Percentiles rank a stretch among this genome's conserved stretches.
phyloP scores from a whole-genome alignment of 2,329 filamentous ascomycete genomes.

The Coniosporium tulheliwenetii region DNA sequence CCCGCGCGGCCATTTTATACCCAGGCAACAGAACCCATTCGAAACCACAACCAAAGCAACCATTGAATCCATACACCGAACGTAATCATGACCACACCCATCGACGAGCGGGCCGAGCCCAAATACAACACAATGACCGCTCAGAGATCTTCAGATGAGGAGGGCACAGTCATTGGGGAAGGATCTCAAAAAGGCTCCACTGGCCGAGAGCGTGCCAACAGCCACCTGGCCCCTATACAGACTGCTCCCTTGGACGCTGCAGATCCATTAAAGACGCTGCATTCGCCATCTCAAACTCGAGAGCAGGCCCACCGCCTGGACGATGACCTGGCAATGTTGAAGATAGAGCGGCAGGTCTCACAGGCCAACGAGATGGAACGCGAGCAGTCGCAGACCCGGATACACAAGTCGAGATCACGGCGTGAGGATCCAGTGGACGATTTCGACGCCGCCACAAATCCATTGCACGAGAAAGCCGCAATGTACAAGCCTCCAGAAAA shows the following conservation, averaged over 20 bases:
- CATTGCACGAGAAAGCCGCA: slow-evolving; percentile 49
- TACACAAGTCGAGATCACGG: slow-evolving; percentile 36
- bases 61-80: too few relatives aligned
- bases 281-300: slow-evolving; percentile 39
- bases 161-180: slow-evolving; percentile 18
- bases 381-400: slow-evolving; percentile 22
- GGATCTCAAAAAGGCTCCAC: not conserved
- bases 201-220: slow-evolving; percentile 11
- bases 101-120: slow-evolving; percentile 17
- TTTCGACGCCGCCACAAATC: slow-evolving; percentile 52
- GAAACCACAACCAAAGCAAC: too few relatives aligned
- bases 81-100: slow-evolving; percentile 15
- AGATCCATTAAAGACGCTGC: slow-evolving; percentile 12
- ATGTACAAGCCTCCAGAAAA: slow-evolving; percentile 50
- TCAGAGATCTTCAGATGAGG: slow-evolving; percentile 16
- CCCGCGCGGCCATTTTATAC: too few relatives aligned
- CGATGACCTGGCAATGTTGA: slow-evolving; percentile 50
- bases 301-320: slow-evolving; percentile 46
- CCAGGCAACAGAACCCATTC: too few relatives aligned
- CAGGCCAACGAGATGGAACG: slow-evolving; percentile 20
- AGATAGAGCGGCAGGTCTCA: slow-evolving; percentile 46
- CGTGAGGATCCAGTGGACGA: slow-evolving; percentile 45
- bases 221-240: slow-evolving; percentile 29
- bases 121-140: slow-evolving; percentile 9
- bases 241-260: slow-evolving; percentile 22